Evolutionary conservation across 75 land plant genomes (phyloP), one percentile per base, ranked within the genome.

Genomic region (Chamaecyparis obtusa): DNA sequence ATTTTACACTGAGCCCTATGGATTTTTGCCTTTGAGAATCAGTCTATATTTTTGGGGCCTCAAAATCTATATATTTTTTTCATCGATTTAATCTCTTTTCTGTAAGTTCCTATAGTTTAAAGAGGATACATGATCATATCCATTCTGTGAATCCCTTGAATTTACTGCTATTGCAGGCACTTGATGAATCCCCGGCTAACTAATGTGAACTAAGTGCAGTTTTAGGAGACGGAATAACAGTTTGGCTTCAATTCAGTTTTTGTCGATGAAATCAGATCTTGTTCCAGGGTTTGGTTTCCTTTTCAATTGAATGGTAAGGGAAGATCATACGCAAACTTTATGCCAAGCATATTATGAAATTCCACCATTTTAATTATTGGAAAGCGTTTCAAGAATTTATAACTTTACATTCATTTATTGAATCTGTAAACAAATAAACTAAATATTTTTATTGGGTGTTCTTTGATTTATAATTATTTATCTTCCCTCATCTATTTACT

Each of bases 91-190:
- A 76, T 37, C 43, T 17, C 8, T 77, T 77, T 39, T 37, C 1
- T 77, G 17, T 39, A 17, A 19, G 3, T 77, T 17, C 19, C 27
- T 77, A 75, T 77, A 77, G 27, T 3, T 77, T 37, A 37, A 36
- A 39, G 78, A 36, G 39, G 21, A 36, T 15, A 14, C 76, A n/a
- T 72, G 3, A 10, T 72, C 11, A 36, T 79, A 39, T 24, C 27
- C 43, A 39, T 21, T 79, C 43, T 21, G 10, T 39, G 48, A 80
- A 80, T 11, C 0, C 49, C 83, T 44, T 80, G 48, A 80, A 80
- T 80, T 44, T 78, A 44, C 9, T 80, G 76, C 27, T 11, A 80
- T 80, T 80, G 51, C 83, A 80, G 83, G 49, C 48, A 80, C 48
- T 80, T 24, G 83, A 80, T 80, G 83, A 80, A 80, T 44, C 83